Percentiles rank a stretch among this genome's conserved stretches.
These are phyloP conservation scores for Candida easanensis DNA, from an alignment of 805 yeast species.

Conservation along the genomic window DNA sequence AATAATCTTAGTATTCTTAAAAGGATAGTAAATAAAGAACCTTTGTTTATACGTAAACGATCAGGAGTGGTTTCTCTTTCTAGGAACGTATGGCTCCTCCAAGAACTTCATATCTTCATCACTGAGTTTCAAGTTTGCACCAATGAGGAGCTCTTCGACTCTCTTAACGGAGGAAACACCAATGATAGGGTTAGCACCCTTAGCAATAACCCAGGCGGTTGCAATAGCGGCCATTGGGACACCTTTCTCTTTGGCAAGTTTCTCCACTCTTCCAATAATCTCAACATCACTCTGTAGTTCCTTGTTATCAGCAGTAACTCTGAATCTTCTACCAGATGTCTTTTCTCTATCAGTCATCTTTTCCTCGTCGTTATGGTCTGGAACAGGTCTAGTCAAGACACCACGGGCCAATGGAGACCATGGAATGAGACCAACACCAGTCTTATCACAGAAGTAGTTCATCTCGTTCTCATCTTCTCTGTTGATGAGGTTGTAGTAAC, in stretches of 20 bases:
- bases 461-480: slow-evolving; percentile 65
- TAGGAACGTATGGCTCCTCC: slow-evolving; percentile 23
- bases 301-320: neutral
- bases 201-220: slow-evolving; percentile 49
- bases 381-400: slow-evolving; percentile 45
- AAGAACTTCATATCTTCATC: slow-evolving; percentile 20
- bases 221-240: slow-evolving; percentile 53
- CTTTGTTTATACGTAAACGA: too few relatives aligned
- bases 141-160: slow-evolving; percentile 48
- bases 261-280: slow-evolving; percentile 51
- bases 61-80: too few relatives aligned
- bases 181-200: slow-evolving; percentile 53
- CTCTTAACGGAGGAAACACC: slow-evolving; percentile 48
- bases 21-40: too few relatives aligned
- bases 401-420: slow-evolving; percentile 62
- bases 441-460: slow-evolving; percentile 50
- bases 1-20: too few relatives aligned
- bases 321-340: neutral
- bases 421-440: slow-evolving; percentile 56
- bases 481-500: slow-evolving; percentile 49
- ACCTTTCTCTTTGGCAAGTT: slow-evolving; percentile 42
- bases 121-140: slow-evolving; percentile 38
- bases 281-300: slow-evolving; percentile 23
- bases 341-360: slow-evolving; percentile 12
- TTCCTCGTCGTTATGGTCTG: slow-evolving; percentile 6